Percentiles rank a stretch among this genome's conserved stretches.
These are phyloP conservation scores for Alternaria alternata DNA, from an alignment of 2,329 filamentous ascomycete genomes.

Conservation along the genomic window DNA sequence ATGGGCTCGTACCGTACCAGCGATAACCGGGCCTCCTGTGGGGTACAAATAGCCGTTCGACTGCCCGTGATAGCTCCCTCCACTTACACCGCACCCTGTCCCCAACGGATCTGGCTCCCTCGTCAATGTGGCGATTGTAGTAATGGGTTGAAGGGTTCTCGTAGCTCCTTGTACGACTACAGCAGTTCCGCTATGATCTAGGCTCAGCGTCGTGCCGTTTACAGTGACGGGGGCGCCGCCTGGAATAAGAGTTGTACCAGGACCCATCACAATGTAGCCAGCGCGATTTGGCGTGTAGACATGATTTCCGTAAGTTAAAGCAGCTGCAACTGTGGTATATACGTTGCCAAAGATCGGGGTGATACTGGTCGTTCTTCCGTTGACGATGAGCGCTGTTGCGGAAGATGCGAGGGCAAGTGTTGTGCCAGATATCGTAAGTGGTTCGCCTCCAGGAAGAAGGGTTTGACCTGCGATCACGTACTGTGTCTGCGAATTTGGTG, in stretches of 20 bases:
- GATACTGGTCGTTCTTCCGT: constrained; percentile 38
- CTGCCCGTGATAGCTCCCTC: constrained; percentile 6
- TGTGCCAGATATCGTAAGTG: constrained; percentile 49
- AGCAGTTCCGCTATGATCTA: constrained; percentile 38
- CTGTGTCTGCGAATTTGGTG: constrained; percentile 33
- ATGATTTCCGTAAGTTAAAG: constrained; percentile 48
- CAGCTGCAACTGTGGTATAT: constrained; percentile 35
- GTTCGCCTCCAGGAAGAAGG: constrained; percentile 44
- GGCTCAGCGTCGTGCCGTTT: constrained; percentile 44
- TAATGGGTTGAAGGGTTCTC: constrained; percentile 30
- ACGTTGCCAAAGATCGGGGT: constrained; percentile 26
- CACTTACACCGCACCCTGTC: background rate
- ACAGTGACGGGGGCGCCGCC: constrained; percentile 49
- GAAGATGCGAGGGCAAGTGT: constrained; percentile 46
- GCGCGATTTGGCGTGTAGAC: constrained; percentile 55
- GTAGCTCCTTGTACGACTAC: constrained; percentile 38
- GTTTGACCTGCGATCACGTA: constrained; percentile 45
- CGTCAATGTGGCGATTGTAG: constrained; percentile 32
- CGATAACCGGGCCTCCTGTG: constrained; percentile 13
- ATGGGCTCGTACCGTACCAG: constrained; percentile 6
- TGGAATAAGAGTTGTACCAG: constrained; percentile 47
- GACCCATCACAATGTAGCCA: constrained; percentile 53
- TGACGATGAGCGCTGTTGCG: constrained; percentile 49
- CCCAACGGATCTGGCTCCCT: constrained; percentile 2
- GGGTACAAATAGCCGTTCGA: constrained; percentile 9